These are phyloP conservation scores for Sonneratia alba DNA, from an alignment of 345 rosid genomes.

Conservation along the genomic window DNA sequence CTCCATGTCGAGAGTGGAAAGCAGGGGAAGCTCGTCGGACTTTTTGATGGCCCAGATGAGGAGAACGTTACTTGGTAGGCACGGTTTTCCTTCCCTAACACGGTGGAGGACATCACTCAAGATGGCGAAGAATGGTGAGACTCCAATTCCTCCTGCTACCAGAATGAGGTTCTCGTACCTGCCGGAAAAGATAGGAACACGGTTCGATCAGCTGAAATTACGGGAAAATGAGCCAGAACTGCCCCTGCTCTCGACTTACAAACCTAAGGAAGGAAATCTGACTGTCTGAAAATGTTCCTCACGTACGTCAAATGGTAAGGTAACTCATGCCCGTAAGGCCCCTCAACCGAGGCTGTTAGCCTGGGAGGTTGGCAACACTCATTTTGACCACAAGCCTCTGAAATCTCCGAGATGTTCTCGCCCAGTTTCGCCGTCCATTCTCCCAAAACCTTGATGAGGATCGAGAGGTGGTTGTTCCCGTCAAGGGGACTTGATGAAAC, in stretches of 20 bases:
- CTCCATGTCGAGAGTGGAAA: constrained; percentile 47
- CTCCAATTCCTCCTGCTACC: constrained; percentile 92
- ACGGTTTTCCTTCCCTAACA: constrained; percentile 46
- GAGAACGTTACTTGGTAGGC: constrained; percentile 56
- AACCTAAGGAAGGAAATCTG: not conserved
- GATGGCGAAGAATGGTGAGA: constrained; percentile 82
- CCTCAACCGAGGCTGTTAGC: constrained; percentile 75
- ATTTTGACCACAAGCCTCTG: constrained; percentile 20
- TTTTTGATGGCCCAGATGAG: constrained; percentile 75
- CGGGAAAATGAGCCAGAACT: not conserved
- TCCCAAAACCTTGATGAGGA: constrained; percentile 79
- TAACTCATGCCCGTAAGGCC: constrained; percentile 79
- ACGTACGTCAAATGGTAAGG: constrained; percentile 70
- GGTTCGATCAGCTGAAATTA: not conserved
- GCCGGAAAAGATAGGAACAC: constrained; percentile 6
- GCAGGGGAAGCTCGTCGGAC: constrained; percentile 69
- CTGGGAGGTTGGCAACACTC: constrained; percentile 13
- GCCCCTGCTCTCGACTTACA: not conserved
- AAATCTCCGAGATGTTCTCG: constrained; percentile 28
- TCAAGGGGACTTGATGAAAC: constrained; percentile 88
- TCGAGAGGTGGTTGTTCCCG: constrained; percentile 49
- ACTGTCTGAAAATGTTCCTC: not conserved
- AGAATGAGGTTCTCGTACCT: constrained; percentile 79
- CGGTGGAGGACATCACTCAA: constrained; percentile 72
- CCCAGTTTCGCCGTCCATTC: constrained; percentile 66